phyloP scores from a whole-genome alignment of 2,329 filamentous ascomycete genomes.

The Teratosphaeria gauchensis region DNA sequence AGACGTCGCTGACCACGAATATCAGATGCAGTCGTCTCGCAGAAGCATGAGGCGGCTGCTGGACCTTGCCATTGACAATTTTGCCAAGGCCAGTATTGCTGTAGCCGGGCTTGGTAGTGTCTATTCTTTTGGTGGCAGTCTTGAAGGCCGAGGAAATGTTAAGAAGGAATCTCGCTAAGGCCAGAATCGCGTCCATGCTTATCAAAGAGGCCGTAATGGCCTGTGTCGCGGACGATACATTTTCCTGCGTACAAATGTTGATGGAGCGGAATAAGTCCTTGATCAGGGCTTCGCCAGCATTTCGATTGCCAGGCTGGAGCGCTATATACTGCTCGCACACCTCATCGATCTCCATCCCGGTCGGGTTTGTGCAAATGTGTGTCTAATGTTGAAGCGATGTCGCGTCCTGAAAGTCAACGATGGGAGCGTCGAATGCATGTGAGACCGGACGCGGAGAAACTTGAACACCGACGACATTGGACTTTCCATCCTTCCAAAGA shows the following conservation, averaged over 20 bases:
- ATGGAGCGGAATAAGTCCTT: not conserved
- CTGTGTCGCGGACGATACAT: not conserved
- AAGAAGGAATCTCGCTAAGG: not conserved
- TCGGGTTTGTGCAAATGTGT: not conserved
- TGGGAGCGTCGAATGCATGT: not conserved
- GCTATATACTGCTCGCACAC: not conserved
- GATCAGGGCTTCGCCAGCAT: not conserved
- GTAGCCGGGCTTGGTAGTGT: not conserved
- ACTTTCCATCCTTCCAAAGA: not conserved
- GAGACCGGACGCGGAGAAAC: not conserved
- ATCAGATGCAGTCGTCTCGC: slow-evolving; percentile 15
- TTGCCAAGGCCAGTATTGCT: not conserved
- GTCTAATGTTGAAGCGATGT: not conserved
- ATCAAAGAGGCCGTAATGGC: not conserved
- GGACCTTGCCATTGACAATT: slow-evolving; percentile 2
- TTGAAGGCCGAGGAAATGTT: not conserved
- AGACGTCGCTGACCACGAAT: slow-evolving; percentile 12
- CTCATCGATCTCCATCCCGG: not conserved
- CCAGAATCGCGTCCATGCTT: not conserved
- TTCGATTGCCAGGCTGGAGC: not conserved
- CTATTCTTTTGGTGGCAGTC: not conserved
- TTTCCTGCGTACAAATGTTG: not conserved
- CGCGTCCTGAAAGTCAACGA: too few species aligned
- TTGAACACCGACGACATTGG: not conserved
- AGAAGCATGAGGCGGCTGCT: slow-evolving; percentile 10